Conservation (phyloP, 2,329 filamentous ascomycete species). For the Ophiobolus disseminans region DNA sequence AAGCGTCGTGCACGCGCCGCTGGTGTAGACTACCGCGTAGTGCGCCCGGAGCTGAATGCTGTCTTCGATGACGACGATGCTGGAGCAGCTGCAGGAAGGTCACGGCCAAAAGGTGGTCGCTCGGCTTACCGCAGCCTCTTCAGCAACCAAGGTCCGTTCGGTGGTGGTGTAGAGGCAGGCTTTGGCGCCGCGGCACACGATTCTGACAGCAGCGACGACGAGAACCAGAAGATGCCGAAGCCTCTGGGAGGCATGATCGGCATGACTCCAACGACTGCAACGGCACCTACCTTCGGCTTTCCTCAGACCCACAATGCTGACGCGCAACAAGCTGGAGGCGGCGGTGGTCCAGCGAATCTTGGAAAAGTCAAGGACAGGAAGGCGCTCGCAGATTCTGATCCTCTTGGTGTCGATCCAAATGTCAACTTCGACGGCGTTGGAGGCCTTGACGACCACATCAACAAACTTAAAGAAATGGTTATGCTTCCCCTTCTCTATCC, state of each 20-base stretch:
- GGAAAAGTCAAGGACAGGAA: slow-evolving; percentile 95
- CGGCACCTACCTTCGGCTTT: slow-evolving; percentile 59
- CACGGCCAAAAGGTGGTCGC: slow-evolving; percentile 67
- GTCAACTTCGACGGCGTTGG: slow-evolving; percentile 96
- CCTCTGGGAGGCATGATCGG: slow-evolving; percentile 67
- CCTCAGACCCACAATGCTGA: slow-evolving; percentile 66
- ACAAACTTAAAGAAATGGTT: slow-evolving; percentile 98
- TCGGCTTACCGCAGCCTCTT: slow-evolving; percentile 76
- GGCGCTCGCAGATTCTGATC: slow-evolving; percentile 89
- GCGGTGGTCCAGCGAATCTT: slow-evolving; percentile 77
- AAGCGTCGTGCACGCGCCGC: slow-evolving; percentile 70
- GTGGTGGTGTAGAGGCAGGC: slow-evolving; percentile 80
- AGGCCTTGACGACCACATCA: slow-evolving; percentile 90
- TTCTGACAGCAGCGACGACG: slow-evolving; percentile 96
- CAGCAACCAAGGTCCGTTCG: slow-evolving; percentile 91
- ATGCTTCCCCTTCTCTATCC: slow-evolving; percentile 92
- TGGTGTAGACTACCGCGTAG: slow-evolving; percentile 82
- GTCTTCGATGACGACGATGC: slow-evolving; percentile 78
- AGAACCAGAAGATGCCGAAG: slow-evolving; percentile 69
- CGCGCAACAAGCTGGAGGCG: slow-evolving; percentile 56
- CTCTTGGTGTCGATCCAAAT: slow-evolving; percentile 87
- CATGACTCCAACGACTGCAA: slow-evolving; percentile 65
- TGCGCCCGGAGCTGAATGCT: slow-evolving; percentile 73
- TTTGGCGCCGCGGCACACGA: slow-evolving; percentile 80
- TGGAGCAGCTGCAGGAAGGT: slow-evolving; percentile 71